A percentile compares a stretch with the other conserved stretches of the same genome.
Conservation (phyloP, 2,329 filamentous ascomycete species). For the Venturia asperata region DNA sequence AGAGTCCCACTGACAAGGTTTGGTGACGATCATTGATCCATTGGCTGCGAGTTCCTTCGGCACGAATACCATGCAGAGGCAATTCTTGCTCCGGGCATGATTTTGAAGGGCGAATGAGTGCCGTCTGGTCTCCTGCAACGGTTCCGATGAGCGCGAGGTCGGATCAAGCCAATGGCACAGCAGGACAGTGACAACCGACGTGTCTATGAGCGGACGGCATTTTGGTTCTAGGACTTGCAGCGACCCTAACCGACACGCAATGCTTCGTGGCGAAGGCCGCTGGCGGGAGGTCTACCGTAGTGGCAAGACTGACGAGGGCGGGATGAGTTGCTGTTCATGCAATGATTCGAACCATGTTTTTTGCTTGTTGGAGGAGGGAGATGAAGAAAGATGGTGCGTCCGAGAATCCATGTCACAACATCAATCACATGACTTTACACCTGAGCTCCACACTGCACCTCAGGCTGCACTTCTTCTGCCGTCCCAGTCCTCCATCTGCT, state of each 20-base stretch:
- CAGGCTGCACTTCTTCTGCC: too few relatives aligned
- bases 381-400: background rate
- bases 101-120: background rate
- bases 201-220: background rate
- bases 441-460: background rate
- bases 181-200: background rate
- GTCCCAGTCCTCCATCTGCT: too few relatives aligned
- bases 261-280: background rate
- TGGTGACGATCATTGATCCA: slow-evolving; percentile 5
- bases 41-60: background rate
- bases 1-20: slow-evolving; percentile 6
- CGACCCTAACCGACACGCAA: background rate
- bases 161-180: background rate
- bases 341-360: too few relatives aligned
- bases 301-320: background rate
- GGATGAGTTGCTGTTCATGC: background rate
- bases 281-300: background rate
- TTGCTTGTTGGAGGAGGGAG: slow-evolving; percentile 3
- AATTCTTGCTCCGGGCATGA: background rate
- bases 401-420: background rate
- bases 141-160: background rate
- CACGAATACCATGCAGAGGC: background rate
- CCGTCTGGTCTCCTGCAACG: background rate
- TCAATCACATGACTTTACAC: slow-evolving; percentile 57
- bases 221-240: background rate